Conservation (phyloP, 179 eudicot species). For the Actinidia chinensis region DNA sequence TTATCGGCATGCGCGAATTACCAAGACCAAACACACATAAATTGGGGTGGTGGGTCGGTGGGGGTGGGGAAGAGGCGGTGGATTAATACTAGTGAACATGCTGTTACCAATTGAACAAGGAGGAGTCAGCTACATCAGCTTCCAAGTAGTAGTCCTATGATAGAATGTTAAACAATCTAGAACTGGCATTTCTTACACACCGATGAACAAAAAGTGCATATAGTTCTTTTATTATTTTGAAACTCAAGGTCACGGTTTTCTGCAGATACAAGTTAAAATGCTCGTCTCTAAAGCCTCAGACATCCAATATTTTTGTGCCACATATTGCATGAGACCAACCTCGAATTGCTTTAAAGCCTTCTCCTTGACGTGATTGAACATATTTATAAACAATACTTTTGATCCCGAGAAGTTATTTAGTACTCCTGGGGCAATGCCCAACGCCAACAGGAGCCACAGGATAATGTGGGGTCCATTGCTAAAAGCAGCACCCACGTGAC, state of each 20-base stretch:
- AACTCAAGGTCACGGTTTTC: background rate
- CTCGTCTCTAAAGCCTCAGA: background rate
- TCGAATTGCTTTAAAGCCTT: background rate
- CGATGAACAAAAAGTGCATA: background rate
- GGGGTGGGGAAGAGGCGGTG: background rate
- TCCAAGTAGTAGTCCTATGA: constrained; percentile 7
- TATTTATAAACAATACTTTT: background rate
- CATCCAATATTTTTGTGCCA: background rate
- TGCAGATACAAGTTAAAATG: constrained; percentile 2
- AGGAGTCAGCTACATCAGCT: constrained; percentile 1
- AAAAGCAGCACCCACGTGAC: too few relatives aligned
- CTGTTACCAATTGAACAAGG: background rate
- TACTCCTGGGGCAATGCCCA: too few relatives aligned
- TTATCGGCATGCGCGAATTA: background rate
- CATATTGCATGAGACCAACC: background rate
- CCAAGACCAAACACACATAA: background rate
- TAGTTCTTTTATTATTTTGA: background rate
- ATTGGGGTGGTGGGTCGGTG: too few relatives aligned
- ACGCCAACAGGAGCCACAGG: too few relatives aligned
- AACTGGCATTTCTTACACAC: background rate
- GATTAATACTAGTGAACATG: background rate
- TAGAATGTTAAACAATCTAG: constrained; percentile 6
- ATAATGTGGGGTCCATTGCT: too few relatives aligned
- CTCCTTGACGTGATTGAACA: background rate
- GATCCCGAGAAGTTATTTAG: background rate